Percentiles rank a stretch among this genome's conserved stretches.
phyloP scores from a whole-genome alignment of 2,329 filamentous ascomycete genomes.

The Exserohilum turcica region DNA sequence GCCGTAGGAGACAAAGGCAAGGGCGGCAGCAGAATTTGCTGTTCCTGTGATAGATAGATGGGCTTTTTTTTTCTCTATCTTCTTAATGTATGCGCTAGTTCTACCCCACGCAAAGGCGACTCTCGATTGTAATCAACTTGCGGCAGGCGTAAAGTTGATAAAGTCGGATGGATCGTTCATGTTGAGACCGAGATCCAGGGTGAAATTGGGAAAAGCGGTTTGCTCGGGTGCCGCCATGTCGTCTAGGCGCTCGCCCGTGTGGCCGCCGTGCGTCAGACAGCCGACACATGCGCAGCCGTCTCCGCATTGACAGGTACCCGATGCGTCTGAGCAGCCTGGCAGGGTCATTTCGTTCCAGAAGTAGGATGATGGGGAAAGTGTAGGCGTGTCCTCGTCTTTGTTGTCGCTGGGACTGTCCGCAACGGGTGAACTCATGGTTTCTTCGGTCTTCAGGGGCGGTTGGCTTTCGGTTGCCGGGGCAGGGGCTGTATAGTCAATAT shows the following conservation, averaged over 20 bases:
- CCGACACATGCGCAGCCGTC: constrained; percentile 59
- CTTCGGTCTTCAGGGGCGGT: constrained; percentile 20
- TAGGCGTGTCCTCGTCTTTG: constrained; percentile 41
- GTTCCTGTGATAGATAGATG: too few relatives aligned
- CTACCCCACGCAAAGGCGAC: too few relatives aligned
- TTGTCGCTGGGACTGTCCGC: constrained; percentile 38
- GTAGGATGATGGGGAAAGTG: constrained; percentile 46
- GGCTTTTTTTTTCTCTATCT: too few relatives aligned
- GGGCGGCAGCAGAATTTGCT: too few relatives aligned
- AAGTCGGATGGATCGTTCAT: constrained; percentile 18
- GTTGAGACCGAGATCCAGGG: constrained; percentile 7
- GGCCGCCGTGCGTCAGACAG: constrained; percentile 58
- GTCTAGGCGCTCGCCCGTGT: constrained; percentile 51
- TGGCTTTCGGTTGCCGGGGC: constrained; percentile 13
- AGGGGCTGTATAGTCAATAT: constrained; percentile 12
- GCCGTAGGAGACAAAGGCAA: too few relatives aligned
- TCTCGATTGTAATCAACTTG: neutral
- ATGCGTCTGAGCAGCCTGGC: constrained; percentile 54
- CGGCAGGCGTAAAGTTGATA: constrained; percentile 13
- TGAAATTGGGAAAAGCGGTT: constrained; percentile 23
- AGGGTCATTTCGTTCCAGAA: constrained; percentile 46
- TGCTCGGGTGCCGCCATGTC: constrained; percentile 19
- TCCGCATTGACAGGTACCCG: constrained; percentile 59
- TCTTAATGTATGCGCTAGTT: too few relatives aligned
- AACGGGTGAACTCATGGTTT: constrained; percentile 18